Conservation (phyloP, 176 grass and related monocot genomes). For the Hsuehochloa calcarea region DNA sequence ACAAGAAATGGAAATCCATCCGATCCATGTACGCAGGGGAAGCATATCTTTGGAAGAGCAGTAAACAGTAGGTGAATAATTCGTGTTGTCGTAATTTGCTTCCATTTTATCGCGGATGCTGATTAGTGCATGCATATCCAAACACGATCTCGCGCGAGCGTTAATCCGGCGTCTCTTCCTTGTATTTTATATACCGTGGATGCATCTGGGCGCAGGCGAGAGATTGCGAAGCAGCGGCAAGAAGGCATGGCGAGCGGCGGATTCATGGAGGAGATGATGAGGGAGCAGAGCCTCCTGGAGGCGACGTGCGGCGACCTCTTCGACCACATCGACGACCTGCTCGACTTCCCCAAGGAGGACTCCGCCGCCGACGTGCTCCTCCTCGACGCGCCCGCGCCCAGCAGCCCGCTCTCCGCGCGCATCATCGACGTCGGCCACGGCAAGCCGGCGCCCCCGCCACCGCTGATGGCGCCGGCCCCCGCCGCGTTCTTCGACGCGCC, state of each 20-base stretch:
- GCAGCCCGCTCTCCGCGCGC: conserved; percentile 44
- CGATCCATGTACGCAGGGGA: background rate
- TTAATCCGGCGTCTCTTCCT: no score
- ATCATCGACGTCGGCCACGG: conserved; percentile 38
- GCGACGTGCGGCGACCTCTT: conserved; percentile 65
- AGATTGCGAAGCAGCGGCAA: background rate
- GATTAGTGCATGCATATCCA: conserved; percentile 24
- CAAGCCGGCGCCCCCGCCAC: background rate
- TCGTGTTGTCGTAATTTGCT: conserved; percentile 29
- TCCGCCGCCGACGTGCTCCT: conserved; percentile 62
- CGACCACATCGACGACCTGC: conserved; percentile 91
- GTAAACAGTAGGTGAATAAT: conserved; percentile 10
- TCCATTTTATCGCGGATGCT: background rate
- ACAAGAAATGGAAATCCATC: background rate
- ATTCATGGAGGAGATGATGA: conserved; percentile 57
- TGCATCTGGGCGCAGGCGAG: background rate
- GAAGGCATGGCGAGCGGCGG: conserved; percentile 31
- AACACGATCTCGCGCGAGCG: background rate
- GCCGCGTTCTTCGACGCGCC: conserved; percentile 11
- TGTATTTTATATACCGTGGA: background rate
- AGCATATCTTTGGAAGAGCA: conserved; percentile 27
- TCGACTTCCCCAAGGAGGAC: conserved; percentile 84
- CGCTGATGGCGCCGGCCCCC: background rate
- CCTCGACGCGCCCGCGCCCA: conserved; percentile 53
- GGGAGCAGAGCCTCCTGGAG: conserved; percentile 63